These are phyloP conservation scores for Penicillium sclerotiorum DNA, from an alignment of 2,329 filamentous ascomycete genomes.

Conservation along the genomic window DNA sequence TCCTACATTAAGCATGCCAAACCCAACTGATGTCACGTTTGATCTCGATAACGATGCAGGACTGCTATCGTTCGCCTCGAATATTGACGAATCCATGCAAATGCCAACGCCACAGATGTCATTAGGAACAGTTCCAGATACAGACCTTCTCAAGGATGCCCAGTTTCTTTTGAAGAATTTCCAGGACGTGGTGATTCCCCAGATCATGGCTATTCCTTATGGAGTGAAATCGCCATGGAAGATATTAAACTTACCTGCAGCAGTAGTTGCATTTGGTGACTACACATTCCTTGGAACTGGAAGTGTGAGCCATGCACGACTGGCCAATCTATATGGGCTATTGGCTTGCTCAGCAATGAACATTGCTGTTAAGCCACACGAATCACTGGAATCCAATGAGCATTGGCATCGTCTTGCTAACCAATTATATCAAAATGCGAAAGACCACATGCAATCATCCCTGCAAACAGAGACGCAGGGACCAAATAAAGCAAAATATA, in stretches of 20 bases:
- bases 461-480: conserved; percentile 32
- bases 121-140: conserved; percentile 8
- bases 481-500: conserved; percentile 40
- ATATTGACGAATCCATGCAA: conserved; percentile 2
- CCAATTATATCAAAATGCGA: conserved; percentile 31
- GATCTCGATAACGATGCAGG: conserved; percentile 12
- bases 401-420: conserved; percentile 31
- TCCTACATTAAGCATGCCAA: conserved; percentile 15
- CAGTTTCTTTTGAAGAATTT: conserved; percentile 35
- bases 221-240: conserved; percentile 39
- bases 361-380: conserved; percentile 20
- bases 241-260: conserved; percentile 34
- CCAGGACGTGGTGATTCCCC: conserved; percentile 34
- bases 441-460: conserved; percentile 35
- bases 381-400: conserved; percentile 12
- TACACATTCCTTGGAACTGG: conserved; percentile 31
- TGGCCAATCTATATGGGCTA: conserved; percentile 35
- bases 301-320: conserved; percentile 32
- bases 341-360: conserved; percentile 34
- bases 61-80: conserved; percentile 4
- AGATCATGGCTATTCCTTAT: conserved; percentile 34
- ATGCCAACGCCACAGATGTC: conserved; percentile 11
- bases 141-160: conserved; percentile 24
- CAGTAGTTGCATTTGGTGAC: conserved; percentile 34
- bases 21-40: conserved; percentile 18